A percentile compares a stretch with the other conserved stretches of the same genome.
These are phyloP conservation scores for Chrysanthemum lavandulifolium DNA, from an alignment of 129 eudicot species.

Conservation along the genomic window DNA sequence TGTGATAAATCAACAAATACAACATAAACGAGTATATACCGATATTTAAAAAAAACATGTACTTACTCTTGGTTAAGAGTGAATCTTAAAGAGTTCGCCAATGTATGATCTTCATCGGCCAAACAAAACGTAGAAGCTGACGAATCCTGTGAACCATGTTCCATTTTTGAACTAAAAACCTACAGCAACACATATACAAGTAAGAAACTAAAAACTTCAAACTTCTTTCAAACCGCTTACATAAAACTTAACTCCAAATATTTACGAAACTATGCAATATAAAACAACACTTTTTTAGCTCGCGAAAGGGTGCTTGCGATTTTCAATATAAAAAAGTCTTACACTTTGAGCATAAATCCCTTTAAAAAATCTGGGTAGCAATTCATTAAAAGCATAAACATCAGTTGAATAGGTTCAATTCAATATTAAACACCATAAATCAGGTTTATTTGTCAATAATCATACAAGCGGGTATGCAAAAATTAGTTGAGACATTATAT, in stretches of 20 bases:
- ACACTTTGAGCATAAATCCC: conserved; percentile 5
- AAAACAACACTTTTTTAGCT: no score
- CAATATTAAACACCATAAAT: background rate
- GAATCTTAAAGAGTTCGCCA: conserved; percentile 64
- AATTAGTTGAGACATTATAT: conserved; percentile 3
- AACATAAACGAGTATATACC: background rate
- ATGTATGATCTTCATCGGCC: conserved; percentile 79
- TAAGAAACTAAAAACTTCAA: background rate
- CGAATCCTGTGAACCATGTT: conserved; percentile 70
- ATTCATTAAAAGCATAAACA: background rate
- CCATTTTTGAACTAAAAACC: conserved; percentile 43
- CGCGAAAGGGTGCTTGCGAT: background rate
- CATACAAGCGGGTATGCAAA: background rate
- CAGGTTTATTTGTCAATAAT: background rate
- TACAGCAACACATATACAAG: background rate
- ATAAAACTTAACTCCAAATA: background rate
- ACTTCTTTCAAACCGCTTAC: background rate
- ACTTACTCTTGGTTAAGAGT: conserved; percentile 76
- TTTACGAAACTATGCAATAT: no score
- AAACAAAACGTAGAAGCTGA: conserved; percentile 57
- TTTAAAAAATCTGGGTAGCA: background rate
- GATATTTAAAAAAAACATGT: conserved; percentile 2
- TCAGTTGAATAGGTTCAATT: conserved; percentile 2
- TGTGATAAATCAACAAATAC: background rate
- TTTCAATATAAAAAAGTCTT: background rate